Percentiles rank a stretch among this genome's conserved stretches.
These are phyloP conservation scores for Dioscorea zingiberensis DNA, from an alignment of 106 monocot genomes.

Conservation along the genomic window DNA sequence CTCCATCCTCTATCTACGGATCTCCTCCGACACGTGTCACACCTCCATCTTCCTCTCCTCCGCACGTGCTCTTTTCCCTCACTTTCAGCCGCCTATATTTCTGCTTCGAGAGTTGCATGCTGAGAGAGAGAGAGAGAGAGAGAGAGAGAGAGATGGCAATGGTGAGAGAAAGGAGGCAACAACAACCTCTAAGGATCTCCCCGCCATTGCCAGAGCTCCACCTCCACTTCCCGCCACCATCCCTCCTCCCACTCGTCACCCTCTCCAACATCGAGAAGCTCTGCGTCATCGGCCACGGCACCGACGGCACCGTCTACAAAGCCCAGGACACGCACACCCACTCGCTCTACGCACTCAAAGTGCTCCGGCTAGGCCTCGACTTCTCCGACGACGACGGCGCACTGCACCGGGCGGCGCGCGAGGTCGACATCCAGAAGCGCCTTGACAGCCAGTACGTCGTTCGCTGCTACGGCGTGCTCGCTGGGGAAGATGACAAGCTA, in stretches of 20 bases:
- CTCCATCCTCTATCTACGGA: slow-evolving; percentile 6
- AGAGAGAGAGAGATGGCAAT: background rate
- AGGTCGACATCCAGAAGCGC: slow-evolving; percentile 9
- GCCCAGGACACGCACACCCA: slow-evolving; percentile 16
- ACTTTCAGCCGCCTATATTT: background rate
- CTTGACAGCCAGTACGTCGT: slow-evolving; percentile 15
- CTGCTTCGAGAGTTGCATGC: background rate
- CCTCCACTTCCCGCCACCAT: background rate
- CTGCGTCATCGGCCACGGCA: slow-evolving; percentile 26
- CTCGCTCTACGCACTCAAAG: slow-evolving; percentile 27
- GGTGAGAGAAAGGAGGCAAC: slow-evolving; percentile 24
- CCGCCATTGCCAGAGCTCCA: no score
- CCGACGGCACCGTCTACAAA: slow-evolving; percentile 27
- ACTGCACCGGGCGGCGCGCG: background rate
- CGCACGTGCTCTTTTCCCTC: background rate
- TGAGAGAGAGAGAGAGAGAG: background rate
- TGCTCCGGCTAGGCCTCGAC: slow-evolving; percentile 1
- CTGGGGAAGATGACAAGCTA: background rate
- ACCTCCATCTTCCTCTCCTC: background rate
- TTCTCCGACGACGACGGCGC: background rate
- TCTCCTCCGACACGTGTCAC: slow-evolving; percentile 5
- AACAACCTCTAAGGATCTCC: background rate
- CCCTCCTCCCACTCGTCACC: background rate
- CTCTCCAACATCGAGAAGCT: slow-evolving; percentile 29
- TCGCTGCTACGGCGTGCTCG: slow-evolving; percentile 14